phyloP scores from a whole-genome alignment of 1,284 basidiomycete species.

The Salmacisia buchloeana region DNA sequence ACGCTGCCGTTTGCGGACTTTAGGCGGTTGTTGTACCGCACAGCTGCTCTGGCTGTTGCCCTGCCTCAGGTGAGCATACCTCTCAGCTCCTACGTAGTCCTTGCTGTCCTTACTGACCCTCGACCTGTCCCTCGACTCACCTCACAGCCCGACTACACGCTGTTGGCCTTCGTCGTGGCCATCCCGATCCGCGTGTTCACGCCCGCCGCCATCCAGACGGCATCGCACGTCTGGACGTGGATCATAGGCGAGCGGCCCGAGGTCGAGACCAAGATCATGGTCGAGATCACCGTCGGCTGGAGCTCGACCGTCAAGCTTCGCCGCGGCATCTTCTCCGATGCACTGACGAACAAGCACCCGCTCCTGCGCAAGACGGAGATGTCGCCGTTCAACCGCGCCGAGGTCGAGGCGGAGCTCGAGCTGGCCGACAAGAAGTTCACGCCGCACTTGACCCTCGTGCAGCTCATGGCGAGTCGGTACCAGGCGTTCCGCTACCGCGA shows the following conservation, averaged over 20 bases:
- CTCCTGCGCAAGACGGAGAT: slow-evolving; percentile 82
- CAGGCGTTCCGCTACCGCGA: slow-evolving; percentile 87
- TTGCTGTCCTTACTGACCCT: background rate
- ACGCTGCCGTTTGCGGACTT: slow-evolving; percentile 59
- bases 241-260: slow-evolving; percentile 79
- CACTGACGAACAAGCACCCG: slow-evolving; percentile 66
- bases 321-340: slow-evolving; percentile 74
- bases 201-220: slow-evolving; percentile 74
- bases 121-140: no score
- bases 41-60: slow-evolving; percentile 58
- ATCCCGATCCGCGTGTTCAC: slow-evolving; percentile 86
- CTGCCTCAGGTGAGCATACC: slow-evolving; percentile 18
- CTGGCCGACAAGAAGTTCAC: slow-evolving; percentile 64
- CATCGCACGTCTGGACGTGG: slow-evolving; percentile 96
- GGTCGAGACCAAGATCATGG: slow-evolving; percentile 69
- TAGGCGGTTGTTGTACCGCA: slow-evolving; percentile 78
- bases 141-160: slow-evolving; percentile 69
- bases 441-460: slow-evolving; percentile 77
- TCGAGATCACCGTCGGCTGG: slow-evolving; percentile 84
- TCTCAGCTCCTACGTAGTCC: background rate
- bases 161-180: slow-evolving; percentile 79
- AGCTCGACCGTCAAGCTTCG: slow-evolving; percentile 73
- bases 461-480: slow-evolving; percentile 85
- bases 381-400: slow-evolving; percentile 79
- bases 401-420: slow-evolving; percentile 68